Evolutionary conservation across 306 rosid species (phyloP).

Genomic region (Glycine latifolia): DNA sequence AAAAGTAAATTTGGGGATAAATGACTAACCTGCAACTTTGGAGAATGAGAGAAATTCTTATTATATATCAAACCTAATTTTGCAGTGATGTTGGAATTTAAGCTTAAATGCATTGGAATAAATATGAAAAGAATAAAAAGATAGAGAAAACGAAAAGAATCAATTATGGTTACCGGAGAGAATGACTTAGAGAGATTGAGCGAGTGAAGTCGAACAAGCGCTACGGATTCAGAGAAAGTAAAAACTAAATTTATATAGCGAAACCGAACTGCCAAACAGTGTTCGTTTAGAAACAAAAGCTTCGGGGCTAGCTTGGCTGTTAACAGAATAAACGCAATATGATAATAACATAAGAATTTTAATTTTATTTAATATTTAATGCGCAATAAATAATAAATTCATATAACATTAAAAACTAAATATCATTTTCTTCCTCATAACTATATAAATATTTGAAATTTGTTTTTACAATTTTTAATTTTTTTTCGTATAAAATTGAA

Average conservation of each 20-base stretch:
- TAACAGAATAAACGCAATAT: no score
- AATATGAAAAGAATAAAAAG: not conserved
- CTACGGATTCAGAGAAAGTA: not conserved
- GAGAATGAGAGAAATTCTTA: not conserved
- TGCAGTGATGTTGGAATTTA: not conserved
- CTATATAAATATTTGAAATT: no score
- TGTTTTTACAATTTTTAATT: no score
- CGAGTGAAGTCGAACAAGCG: not conserved
- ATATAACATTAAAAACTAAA: no score
- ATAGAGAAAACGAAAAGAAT: not conserved
- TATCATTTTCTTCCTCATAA: no score
- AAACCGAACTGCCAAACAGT: no score
- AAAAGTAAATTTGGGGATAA: not conserved
- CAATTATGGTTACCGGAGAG: not conserved
- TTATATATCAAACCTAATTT: constrained; percentile 18
- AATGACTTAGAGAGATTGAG: not conserved
- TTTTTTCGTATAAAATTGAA: no score
- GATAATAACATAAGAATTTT: no score
- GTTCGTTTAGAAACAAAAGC: no score
- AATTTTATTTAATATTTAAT: no score
- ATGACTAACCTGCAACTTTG: constrained; percentile 3
- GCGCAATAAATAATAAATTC: no score
- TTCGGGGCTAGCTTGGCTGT: no score
- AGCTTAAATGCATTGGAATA: constrained; percentile 10
- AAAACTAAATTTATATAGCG: not conserved